Evolutionary conservation across 2,329 filamentous ascomycete genomes (phyloP).

Genomic region (Ceratocystis cubensis): DNA sequence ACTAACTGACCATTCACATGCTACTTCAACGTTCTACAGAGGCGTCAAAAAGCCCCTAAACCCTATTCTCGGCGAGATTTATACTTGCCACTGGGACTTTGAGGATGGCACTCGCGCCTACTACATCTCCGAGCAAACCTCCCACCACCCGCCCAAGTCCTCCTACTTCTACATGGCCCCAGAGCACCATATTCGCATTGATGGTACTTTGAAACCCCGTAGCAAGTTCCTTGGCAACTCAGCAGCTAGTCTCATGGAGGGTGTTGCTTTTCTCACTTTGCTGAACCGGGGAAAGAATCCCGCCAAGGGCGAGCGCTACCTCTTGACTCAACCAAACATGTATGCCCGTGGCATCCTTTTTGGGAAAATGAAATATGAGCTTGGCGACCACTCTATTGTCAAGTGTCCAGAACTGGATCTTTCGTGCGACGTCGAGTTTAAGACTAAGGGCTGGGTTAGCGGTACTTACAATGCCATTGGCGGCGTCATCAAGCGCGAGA

Average conservation of each 20-base stretch:
- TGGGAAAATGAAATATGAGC: constrained; percentile 98
- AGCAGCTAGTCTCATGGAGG: constrained; percentile 96
- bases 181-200: constrained; percentile 84
- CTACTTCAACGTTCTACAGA: constrained; percentile 33
- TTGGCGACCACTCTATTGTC: constrained; percentile 90
- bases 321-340: constrained; percentile 96
- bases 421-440: constrained; percentile 89
- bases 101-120: constrained; percentile 74
- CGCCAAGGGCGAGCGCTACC: constrained; percentile 69
- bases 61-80: constrained; percentile 87
- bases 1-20: constrained; percentile 17
- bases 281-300: constrained; percentile 60
- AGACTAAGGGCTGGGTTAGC: constrained; percentile 93
- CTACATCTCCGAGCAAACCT: constrained; percentile 96
- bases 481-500: constrained; percentile 77
- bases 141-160: constrained; percentile 94
- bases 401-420: constrained; percentile 80
- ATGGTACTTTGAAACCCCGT: constrained; percentile 85
- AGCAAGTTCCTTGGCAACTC: constrained; percentile 96
- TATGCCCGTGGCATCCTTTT: constrained; percentile 94
- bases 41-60: constrained; percentile 98
- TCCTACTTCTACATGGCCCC: constrained; percentile 99
- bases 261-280: constrained; percentile 73
- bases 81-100: constrained; percentile 92
- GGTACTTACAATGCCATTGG: constrained; percentile 95